Evolutionary conservation across 2,329 filamentous ascomycete genomes (phyloP), one percentile per base, ranked within the genome.

Genomic region (Colletotrichum musae): DNA sequence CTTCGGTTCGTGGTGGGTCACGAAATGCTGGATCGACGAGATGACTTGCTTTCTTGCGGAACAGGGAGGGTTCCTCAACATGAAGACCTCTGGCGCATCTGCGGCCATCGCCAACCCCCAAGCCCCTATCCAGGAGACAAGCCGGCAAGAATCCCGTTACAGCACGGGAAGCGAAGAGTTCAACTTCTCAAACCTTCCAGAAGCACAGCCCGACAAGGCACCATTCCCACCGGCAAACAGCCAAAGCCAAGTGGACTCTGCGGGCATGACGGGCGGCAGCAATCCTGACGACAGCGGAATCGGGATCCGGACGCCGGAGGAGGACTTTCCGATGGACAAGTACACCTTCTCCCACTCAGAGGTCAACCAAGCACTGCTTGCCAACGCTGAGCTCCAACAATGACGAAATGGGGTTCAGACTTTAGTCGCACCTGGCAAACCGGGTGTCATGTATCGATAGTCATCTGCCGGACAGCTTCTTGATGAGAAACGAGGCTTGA

Each of bases 1-100:
- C 76, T 97, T 95, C 76, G 92, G 93, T n/a, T 91, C 93, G 6
- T 97, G 94, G 94, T 96, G 93, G 93, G 93, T 98, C 67, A 94
- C 94, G 4, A 97, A 98, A 79, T 95, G 95, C 67, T 98, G 95
- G 86, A 89, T 98, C 60, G 95, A 98, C 76, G 95, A 98, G 82
- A 97, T 97, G 93, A 90, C 94, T 58, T 87, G 92, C 66, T 98
- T 97, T 87, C 85, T 97, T 73, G 94, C 94, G 0, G 94, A 97
- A 75, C 91, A 95, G 74, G 95, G 95, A 58, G 95, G 95, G 0
- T 98, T 98, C 77, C 91, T 98, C 84, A 86, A 86, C 72, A 86
- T 87, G 68, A 88, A 83, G 72, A 81, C 80, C 7, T 80, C 80
- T 4, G 79, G 79, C 12, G 75, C 76, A 7, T 71, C 75, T 13